Conservation (phyloP, 2,329 filamentous ascomycete genomes). For the Monascus ruber region DNA sequence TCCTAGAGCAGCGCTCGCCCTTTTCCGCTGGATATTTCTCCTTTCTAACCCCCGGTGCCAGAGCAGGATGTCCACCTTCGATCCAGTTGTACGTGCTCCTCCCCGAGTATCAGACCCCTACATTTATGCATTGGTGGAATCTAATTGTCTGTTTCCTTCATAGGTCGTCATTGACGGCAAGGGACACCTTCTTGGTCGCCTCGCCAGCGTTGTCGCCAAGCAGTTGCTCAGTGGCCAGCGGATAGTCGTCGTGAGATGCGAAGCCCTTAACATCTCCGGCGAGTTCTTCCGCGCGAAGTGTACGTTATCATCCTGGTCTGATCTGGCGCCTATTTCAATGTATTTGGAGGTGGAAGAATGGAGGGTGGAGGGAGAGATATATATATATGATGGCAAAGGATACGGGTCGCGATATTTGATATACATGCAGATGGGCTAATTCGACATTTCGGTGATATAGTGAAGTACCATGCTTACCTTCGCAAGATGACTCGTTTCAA, state of each 20-base stretch:
- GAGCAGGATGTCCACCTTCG: slow-evolving; percentile 54
- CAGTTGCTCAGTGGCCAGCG: slow-evolving; percentile 98
- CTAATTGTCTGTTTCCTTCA: slow-evolving; percentile 2
- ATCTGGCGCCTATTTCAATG: slow-evolving; percentile 3
- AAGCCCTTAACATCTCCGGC: slow-evolving; percentile 99
- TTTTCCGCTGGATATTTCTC: slow-evolving; percentile 29
- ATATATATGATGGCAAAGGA: neutral
- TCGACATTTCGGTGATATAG: slow-evolving; percentile 43
- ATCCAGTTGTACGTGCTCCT: slow-evolving; percentile 49
- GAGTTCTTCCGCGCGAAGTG: slow-evolving; percentile 99
- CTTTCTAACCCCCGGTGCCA: slow-evolving; percentile 29
- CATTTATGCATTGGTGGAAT: neutral
- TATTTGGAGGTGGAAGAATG: slow-evolving; percentile 4
- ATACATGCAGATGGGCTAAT: slow-evolving; percentile 34
- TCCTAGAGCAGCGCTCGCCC: slow-evolving; percentile 30
- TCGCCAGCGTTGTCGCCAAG: slow-evolving; percentile 97
- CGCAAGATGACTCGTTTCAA: slow-evolving; percentile 99
- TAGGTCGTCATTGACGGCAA: slow-evolving; percentile 99
- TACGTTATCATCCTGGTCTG: slow-evolving; percentile 50
- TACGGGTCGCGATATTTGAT: slow-evolving; percentile 1
- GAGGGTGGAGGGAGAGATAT: slow-evolving; percentile 4
- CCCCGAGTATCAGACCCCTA: neutral
- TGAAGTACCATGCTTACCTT: slow-evolving; percentile 99
- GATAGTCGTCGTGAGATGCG: slow-evolving; percentile 97
- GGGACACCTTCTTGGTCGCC: slow-evolving; percentile 98